A percentile compares a stretch with the other conserved stretches of the same genome.
These are phyloP conservation scores for Mollisiaceae sp. DNA, from an alignment of 2,329 filamentous ascomycete genomes.

Conservation along the genomic window DNA sequence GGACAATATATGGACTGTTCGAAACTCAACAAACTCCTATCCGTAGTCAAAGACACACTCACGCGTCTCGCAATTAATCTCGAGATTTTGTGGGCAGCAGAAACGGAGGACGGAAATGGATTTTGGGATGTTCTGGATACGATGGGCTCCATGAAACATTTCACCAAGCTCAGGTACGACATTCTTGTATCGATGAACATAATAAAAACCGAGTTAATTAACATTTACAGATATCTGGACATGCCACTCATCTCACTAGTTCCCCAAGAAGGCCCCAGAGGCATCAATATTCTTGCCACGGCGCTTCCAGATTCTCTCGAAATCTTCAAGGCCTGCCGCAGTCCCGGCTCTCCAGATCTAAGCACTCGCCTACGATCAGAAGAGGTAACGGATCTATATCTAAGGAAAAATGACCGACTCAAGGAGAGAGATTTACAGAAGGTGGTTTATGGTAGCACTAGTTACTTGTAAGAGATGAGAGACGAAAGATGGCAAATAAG, in stretches of 20 bases:
- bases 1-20: conserved; percentile 12
- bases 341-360: background rate
- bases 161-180: conserved; percentile 16
- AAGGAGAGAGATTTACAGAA: background rate
- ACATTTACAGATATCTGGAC: conserved; percentile 11
- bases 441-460: background rate
- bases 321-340: background rate
- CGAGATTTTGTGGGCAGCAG: background rate
- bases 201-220: background rate
- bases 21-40: conserved; percentile 1
- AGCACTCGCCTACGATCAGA: background rate
- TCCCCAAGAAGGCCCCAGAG: background rate
- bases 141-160: conserved; percentile 19
- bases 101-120: background rate
- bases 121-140: conserved; percentile 10
- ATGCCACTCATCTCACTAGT: conserved; percentile 6
- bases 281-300: background rate
- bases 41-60: background rate
- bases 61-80: conserved; percentile 2
- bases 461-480: background rate
- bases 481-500: background rate
- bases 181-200: background rate
- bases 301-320: background rate
- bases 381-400: background rate
- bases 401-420: background rate